Conservation (phyloP, 2,329 filamentous ascomycete species). For the Cyanodermella asteris region DNA sequence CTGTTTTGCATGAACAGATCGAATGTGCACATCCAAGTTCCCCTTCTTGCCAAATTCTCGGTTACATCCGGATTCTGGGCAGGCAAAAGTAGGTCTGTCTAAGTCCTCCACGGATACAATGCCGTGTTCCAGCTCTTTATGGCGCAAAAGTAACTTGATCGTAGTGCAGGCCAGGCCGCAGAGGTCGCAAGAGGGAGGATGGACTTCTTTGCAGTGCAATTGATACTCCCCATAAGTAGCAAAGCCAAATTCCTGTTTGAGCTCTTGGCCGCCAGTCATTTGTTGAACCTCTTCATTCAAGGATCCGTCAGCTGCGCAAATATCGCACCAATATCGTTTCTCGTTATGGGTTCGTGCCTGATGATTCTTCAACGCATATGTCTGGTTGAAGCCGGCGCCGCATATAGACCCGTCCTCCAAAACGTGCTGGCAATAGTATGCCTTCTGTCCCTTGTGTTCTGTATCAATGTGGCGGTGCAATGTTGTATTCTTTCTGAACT, state of each 20-base stretch:
- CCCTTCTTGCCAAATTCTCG: constrained; percentile 62
- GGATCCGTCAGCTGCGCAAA: constrained; percentile 33
- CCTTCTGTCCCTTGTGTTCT: constrained; percentile 45
- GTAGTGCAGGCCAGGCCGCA: constrained; percentile 49
- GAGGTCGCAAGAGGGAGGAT: constrained; percentile 50
- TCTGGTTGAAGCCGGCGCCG: constrained; percentile 48
- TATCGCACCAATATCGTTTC: constrained; percentile 52
- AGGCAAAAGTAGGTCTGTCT: constrained; percentile 40
- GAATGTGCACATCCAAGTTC: constrained; percentile 65
- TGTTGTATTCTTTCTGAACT: constrained; percentile 73
- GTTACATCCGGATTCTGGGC: constrained; percentile 44
- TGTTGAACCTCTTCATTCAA: constrained; percentile 17
- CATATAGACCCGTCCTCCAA: constrained; percentile 36
- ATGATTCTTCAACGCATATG: constrained; percentile 50
- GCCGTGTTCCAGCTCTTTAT: constrained; percentile 59
- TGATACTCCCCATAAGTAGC: constrained; percentile 49
- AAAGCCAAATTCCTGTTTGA: constrained; percentile 33
- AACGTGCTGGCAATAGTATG: constrained; percentile 44
- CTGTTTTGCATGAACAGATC: constrained; percentile 52
- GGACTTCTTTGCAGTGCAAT: constrained; percentile 48
- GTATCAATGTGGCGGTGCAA: constrained; percentile 62
- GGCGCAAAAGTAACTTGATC: constrained; percentile 46
- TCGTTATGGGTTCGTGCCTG: constrained; percentile 46
- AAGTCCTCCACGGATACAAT: constrained; percentile 28
- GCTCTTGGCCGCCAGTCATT: constrained; percentile 4